These are phyloP conservation scores for Tuber calosporum DNA, from an alignment of 495 filamentous ascomycete species.

Conservation along the genomic window DNA sequence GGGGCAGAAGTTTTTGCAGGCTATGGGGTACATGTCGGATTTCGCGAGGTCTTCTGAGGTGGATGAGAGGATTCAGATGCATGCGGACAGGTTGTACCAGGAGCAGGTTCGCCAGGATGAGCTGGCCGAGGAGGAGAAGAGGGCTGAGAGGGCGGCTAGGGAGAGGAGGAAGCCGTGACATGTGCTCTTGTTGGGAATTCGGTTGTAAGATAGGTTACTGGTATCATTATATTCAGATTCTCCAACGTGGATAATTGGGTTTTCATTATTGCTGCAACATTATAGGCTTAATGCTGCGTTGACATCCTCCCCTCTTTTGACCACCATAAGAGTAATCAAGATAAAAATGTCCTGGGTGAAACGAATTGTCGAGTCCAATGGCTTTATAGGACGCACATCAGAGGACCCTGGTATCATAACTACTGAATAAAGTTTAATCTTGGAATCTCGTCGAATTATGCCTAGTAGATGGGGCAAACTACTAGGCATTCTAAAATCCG, in stretches of 20 bases:
- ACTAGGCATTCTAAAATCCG: slow-evolving; percentile 29
- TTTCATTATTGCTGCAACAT: background rate
- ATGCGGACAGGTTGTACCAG: slow-evolving; percentile 39
- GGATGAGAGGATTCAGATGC: slow-evolving; percentile 91
- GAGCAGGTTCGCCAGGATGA: slow-evolving; percentile 39
- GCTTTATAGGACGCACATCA: slow-evolving; percentile 34
- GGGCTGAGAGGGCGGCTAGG: background rate
- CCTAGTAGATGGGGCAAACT: slow-evolving; percentile 28
- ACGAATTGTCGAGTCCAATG: slow-evolving; percentile 35
- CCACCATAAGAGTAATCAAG: background rate
- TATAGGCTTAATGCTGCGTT: background rate
- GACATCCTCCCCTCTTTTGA: background rate
- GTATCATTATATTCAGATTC: background rate
- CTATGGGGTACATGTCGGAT: slow-evolving; percentile 74
- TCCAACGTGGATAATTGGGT: background rate
- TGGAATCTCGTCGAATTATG: slow-evolving; percentile 28
- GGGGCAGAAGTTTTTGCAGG: slow-evolving; percentile 72
- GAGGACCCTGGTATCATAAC: slow-evolving; percentile 33
- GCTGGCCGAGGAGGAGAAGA: slow-evolving; percentile 22
- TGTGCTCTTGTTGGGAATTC: background rate
- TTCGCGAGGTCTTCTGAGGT: slow-evolving; percentile 57
- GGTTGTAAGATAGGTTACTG: background rate
- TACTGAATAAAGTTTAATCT: slow-evolving; percentile 27
- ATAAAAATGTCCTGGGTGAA: slow-evolving; percentile 31
- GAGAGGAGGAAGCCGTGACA: slow-evolving; percentile 16